These are phyloP conservation scores for Lentinus brumalis DNA, from an alignment of 768 basidiomycete genomes.

Conservation along the genomic window DNA sequence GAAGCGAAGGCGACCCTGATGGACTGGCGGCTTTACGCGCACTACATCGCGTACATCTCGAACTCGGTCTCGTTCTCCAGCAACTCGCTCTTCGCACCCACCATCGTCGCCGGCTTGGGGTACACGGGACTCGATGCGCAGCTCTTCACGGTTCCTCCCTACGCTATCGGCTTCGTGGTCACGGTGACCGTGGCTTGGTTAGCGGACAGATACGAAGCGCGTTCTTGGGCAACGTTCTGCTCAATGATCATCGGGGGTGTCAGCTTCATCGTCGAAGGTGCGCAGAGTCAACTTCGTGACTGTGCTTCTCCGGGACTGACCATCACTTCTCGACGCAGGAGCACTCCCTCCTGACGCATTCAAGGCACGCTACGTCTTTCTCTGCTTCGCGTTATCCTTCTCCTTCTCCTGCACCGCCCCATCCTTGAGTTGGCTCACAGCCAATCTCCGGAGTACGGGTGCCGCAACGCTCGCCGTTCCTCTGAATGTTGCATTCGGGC, in stretches of 20 bases:
- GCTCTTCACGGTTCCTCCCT: slow-evolving; percentile 60
- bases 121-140: slow-evolving; percentile 56
- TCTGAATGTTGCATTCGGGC: slow-evolving; percentile 37
- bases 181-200: slow-evolving; percentile 24
- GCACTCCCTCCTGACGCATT: slow-evolving; percentile 26
- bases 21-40: slow-evolving; percentile 41
- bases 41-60: slow-evolving; percentile 45
- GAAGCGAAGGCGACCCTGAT: slow-evolving; percentile 38
- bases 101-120: slow-evolving; percentile 66
- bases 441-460: slow-evolving; percentile 34
- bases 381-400: slow-evolving; percentile 35
- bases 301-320: background rate
- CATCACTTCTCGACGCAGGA: slow-evolving; percentile 3
- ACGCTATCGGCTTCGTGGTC: slow-evolving; percentile 36
- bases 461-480: slow-evolving; percentile 35
- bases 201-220: slow-evolving; percentile 23
- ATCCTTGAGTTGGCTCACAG: slow-evolving; percentile 39
- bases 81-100: slow-evolving; percentile 63
- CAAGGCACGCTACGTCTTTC: slow-evolving; percentile 35
- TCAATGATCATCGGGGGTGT: slow-evolving; percentile 23
- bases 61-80: slow-evolving; percentile 46
- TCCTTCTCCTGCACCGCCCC: slow-evolving; percentile 37
- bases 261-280: slow-evolving; percentile 24
- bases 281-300: background rate
- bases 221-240: slow-evolving; percentile 18